Evolutionary conservation across 371 early-diverging fungal genomes (phyloP), one percentile per base, ranked within the genome.

Genomic region (Mycotypha africana): DNA sequence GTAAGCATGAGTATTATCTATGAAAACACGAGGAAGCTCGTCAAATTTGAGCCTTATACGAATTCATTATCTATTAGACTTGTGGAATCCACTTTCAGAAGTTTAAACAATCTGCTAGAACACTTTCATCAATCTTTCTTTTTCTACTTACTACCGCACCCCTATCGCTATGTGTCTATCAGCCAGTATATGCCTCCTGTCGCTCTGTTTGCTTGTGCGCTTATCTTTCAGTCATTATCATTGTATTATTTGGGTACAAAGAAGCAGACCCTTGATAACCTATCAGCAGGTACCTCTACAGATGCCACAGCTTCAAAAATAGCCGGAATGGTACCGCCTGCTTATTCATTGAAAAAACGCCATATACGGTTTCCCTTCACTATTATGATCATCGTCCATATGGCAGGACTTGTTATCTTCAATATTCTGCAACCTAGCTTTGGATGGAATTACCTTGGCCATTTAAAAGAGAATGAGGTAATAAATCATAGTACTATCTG

Each of bases 121-220:
- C 85, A 91, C 46, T 79, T 97, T 25, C 98, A 97, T 54, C 97
- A 96, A 53, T 89, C 95, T 8, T 95, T 89, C 72, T 93, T 92
- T 74, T 94, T 96, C 51, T 97, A 97, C 60, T 64, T 94, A 12
- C 72, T 95, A 51, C 86, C 89, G n/a, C 71, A 77, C 12, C 76
- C 85, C 19, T 49, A 65, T 15, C 76, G 76, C 20, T 94, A 88
- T 67, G 85, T 94, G 11, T 92, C 95, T 1, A 86, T 97, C 34
- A 88, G 88, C 21, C 78, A 86, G 41, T 97, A 93, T 53, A 82
- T 93, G 61, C 91, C 91, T 2, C 91, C 94, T 0, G 76, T 86
- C 3, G 81, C 85, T 23, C 53, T 86, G 21, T 68, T 89, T 45
- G 75, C 81, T 0, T 84, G 80, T 51, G 75, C 80, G 35, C 51